phyloP scores from a whole-genome alignment of 148 eudicot species.

The Polygonum maritimum region DNA sequence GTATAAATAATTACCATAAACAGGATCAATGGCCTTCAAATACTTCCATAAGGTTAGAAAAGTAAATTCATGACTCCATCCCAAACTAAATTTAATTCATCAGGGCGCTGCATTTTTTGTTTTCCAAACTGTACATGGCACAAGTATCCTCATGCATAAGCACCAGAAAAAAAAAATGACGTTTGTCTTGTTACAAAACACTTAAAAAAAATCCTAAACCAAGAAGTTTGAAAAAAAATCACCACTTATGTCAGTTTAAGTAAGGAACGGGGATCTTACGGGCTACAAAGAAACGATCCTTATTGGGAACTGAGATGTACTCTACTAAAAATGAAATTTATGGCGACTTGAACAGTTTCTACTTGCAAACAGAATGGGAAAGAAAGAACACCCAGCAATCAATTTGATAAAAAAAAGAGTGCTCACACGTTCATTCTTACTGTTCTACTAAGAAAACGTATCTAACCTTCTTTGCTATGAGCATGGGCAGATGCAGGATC shows the following conservation, averaged over 20 bases:
- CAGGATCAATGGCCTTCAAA: background rate
- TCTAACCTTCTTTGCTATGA: conserved; percentile 55
- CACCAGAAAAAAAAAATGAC: background rate
- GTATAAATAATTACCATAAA: background rate
- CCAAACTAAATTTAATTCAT: background rate
- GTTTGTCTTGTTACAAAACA: background rate
- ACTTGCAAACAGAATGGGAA: background rate
- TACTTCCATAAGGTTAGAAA: background rate
- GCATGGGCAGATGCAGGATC: conserved; percentile 41
- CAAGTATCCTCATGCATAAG: background rate
- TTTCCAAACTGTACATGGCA: background rate
- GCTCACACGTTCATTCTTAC: background rate
- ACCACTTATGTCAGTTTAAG: background rate
- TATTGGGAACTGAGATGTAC: background rate
- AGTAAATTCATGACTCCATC: background rate
- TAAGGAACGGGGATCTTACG: background rate
- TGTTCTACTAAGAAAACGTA: background rate
- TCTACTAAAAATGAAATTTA: background rate
- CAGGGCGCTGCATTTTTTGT: background rate
- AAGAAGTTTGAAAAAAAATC: background rate
- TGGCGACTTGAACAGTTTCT: background rate
- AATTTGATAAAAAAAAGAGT: background rate
- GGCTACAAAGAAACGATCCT: background rate
- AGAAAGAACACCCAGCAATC: background rate
- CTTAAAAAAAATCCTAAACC: background rate